These are phyloP conservation scores for Cyberlindnera petersonii DNA, from an alignment of 805 yeast species.

Conservation along the genomic window DNA sequence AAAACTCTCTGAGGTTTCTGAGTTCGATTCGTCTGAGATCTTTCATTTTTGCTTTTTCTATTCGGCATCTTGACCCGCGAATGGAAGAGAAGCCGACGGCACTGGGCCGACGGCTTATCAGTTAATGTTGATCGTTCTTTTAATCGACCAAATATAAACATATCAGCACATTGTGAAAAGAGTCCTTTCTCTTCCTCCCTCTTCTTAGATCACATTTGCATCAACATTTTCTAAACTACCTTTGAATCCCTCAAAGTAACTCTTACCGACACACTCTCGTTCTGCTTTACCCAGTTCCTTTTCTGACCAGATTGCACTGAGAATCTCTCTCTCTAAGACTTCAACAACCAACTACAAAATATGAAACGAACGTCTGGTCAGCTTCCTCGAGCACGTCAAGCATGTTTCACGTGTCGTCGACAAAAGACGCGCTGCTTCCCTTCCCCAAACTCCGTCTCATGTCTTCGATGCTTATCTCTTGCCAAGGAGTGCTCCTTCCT, in stretches of 20 bases:
- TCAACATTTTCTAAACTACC: too few relatives aligned
- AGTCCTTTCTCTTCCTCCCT: not conserved
- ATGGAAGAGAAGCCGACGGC: conserved; percentile 1
- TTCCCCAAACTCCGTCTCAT: conserved; percentile 39
- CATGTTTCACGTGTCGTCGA: conserved; percentile 52
- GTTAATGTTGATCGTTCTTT: too few relatives aligned
- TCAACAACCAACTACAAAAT: not conserved
- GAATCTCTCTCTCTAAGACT: too few relatives aligned
- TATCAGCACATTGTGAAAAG: not conserved
- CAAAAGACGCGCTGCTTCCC: conserved; percentile 63
- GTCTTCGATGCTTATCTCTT: conserved; percentile 56
- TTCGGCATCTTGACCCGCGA: not conserved
- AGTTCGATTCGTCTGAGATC: not conserved
- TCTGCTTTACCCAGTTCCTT: too few relatives aligned
- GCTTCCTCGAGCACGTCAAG: conserved; percentile 41
- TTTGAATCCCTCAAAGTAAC: too few relatives aligned
- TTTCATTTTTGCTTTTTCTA: not conserved
- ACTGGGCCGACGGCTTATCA: conserved; percentile 6
- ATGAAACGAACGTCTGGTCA: conserved; percentile 3
- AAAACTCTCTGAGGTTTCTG: too few relatives aligned
- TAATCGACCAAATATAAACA: too few relatives aligned
- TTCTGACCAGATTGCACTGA: too few relatives aligned
- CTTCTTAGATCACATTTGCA: not conserved
- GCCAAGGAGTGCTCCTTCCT: conserved; percentile 39
- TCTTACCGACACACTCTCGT: too few relatives aligned